A percentile compares a stretch with the other conserved stretches of the same genome.
These are phyloP conservation scores for Neonectria punicea DNA, from an alignment of 2,329 filamentous ascomycete genomes.

Conservation along the genomic window DNA sequence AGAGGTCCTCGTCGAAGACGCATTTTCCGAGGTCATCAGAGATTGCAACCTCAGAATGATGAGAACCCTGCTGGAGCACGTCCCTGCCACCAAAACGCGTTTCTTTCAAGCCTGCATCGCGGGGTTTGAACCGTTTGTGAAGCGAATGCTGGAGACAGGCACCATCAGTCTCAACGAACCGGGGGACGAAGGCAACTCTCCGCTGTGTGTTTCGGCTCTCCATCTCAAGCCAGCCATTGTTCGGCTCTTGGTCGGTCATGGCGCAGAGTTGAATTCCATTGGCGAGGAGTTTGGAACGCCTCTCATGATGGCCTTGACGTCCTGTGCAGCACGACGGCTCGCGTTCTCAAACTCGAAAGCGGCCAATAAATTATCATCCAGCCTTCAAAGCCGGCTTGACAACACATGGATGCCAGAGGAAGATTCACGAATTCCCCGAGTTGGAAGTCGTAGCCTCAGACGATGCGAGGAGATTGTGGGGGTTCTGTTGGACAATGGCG, in stretches of 20 bases:
- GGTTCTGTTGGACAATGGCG: no score
- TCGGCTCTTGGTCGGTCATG: neutral
- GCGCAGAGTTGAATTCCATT: neutral
- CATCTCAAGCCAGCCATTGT: constrained; percentile 4
- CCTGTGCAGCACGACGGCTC: constrained; percentile 7
- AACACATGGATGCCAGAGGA: neutral
- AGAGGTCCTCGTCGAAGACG: neutral
- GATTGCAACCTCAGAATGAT: neutral
- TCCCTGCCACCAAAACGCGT: neutral
- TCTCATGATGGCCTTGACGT: neutral
- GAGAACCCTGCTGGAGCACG: neutral
- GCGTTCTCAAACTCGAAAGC: neutral
- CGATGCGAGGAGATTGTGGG: neutral
- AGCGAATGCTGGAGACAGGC: no score
- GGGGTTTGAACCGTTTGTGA: no score
- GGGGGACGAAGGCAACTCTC: no score
- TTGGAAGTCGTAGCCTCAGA: neutral
- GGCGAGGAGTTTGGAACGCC: neutral
- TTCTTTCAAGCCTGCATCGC: constrained; percentile 1
- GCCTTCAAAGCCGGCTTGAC: neutral
- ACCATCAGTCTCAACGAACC: no score
- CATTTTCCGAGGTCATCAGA: neutral
- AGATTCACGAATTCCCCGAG: neutral
- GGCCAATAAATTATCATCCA: neutral
- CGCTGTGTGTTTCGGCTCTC: no score